These are phyloP conservation scores for Tolypocladium album DNA, from an alignment of 2,329 filamentous ascomycete genomes.

Conservation along the genomic window DNA sequence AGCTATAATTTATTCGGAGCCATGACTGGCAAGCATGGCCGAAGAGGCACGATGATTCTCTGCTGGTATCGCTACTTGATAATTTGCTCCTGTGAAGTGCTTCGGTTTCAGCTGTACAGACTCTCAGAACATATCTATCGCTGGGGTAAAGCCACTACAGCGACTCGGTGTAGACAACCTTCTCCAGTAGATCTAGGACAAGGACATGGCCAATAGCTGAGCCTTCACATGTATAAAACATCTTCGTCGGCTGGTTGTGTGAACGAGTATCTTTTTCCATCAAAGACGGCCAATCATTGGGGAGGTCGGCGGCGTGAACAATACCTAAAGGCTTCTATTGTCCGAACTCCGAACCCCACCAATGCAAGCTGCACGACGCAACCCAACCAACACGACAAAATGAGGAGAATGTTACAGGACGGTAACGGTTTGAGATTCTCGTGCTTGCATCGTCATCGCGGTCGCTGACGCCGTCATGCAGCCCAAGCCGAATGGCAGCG, in stretches of 20 bases:
- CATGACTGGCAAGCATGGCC: not conserved
- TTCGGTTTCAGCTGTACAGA: not conserved
- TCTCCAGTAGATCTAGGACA: not conserved
- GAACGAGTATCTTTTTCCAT: too few species aligned
- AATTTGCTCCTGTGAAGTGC: too few species aligned
- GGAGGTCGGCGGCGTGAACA: not conserved
- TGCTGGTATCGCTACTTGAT: not conserved
- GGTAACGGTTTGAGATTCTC: not conserved
- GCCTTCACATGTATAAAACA: not conserved
- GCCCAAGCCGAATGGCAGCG: not conserved
- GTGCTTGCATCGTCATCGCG: not conserved
- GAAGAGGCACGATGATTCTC: not conserved
- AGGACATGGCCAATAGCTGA: not conserved
- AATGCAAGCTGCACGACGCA: not conserved
- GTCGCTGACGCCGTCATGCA: not conserved
- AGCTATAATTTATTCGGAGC: not conserved
- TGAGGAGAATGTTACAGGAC: not conserved
- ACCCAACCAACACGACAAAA: not conserved
- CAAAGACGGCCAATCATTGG: too few species aligned
- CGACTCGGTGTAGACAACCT: not conserved
- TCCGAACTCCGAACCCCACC: not conserved
- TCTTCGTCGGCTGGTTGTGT: too few species aligned
- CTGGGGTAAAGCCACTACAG: not conserved
- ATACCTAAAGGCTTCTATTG: not conserved
- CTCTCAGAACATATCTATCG: not conserved